Base-by-base conservation (phyloP, 1,139 yeast genomes). In the Hansenula lynferdii region DNA sequence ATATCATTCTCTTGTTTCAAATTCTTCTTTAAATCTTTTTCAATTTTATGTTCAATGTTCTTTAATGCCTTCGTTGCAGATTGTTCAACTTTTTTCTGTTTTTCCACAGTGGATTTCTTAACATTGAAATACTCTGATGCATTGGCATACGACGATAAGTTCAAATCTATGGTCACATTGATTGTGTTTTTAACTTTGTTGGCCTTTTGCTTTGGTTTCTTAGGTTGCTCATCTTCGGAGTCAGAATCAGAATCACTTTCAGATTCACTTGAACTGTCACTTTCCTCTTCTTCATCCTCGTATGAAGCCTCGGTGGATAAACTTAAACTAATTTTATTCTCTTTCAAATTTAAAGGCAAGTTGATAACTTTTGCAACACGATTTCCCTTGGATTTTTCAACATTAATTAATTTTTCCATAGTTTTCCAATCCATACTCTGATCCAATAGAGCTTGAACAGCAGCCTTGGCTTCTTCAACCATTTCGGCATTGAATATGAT, bases 401-500 rank as follows among this genome's bases (percentile, higher is more conserved):
- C 70, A 39, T 72, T 65, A 39, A 92, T 80, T 40, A 82, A 65
- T 47, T 82, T 79, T 56, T 85, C 96, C 43, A 90, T 89, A 47
- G 87, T 85, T 25, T 77, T 73, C 98, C 98, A 92, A 57, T 92
- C 97, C 90, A 87, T 86, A 48, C 87, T 94, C 56, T 86, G 95
- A 38, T 82, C 80, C 6, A 90, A 49, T 40, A 86, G 63, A 1
- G 67, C 67, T 42, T 80, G 82, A 8, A 92, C 83, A 10, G 86
- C 82, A 12, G 59, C 64, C 42, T 77, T 80, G 35, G 95, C 89
- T 20, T 77, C 76, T 39, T 84, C 92, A 3, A 90, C 90, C 27
- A 77, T 56, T 24, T 77, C 79, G 4, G 94, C 83, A 56, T 84
- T 72, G 28, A 71, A 65, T 43, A 85, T 84, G 29, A 92, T 78